These are phyloP conservation scores for Penicillium desertorum DNA, from an alignment of 495 filamentous ascomycete genomes.

Conservation along the genomic window DNA sequence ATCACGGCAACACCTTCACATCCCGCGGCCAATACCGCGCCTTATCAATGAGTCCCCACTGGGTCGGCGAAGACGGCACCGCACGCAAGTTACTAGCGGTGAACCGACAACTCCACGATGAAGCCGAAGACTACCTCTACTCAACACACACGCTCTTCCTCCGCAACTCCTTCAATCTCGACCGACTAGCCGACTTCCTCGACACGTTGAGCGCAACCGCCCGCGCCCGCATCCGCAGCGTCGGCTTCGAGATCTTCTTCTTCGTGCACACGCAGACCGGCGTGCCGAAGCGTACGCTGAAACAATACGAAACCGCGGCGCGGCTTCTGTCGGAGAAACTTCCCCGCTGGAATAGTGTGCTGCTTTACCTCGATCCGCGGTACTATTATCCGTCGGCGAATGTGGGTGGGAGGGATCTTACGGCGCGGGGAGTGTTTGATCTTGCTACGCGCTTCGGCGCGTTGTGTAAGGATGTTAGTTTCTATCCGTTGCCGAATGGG, in stretches of 20 bases:
- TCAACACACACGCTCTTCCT: conserved; percentile 44
- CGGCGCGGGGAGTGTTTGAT: conserved; percentile 35
- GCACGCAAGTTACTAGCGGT: conserved; percentile 32
- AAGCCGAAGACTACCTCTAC: conserved; percentile 44
- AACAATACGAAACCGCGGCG: conserved; percentile 35
- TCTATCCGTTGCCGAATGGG: conserved; percentile 32
- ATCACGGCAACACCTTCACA: conserved; percentile 37
- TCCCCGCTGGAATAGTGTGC: conserved; percentile 27
- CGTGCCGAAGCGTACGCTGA: conserved; percentile 38
- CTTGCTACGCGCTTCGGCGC: conserved; percentile 34
- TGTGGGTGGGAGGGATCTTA: conserved; percentile 32
- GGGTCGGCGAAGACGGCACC: conserved; percentile 37
- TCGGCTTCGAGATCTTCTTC: conserved; percentile 45
- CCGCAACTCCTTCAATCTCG: conserved; percentile 42
- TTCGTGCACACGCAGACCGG: conserved; percentile 41
- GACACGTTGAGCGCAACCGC: conserved; percentile 38
- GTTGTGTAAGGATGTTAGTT: conserved; percentile 30
- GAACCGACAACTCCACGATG: conserved; percentile 45
- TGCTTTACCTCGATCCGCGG: conserved; percentile 41
- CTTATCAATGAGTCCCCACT: conserved; percentile 41
- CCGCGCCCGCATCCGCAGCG: conserved; percentile 36
- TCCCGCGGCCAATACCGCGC: conserved; percentile 33
- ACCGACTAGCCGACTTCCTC: conserved; percentile 37
- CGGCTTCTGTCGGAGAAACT: conserved; percentile 27
- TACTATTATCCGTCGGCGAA: conserved; percentile 37